A percentile compares a stretch with the other conserved stretches of the same genome.
Evolutionary conservation across 1,284 basidiomycete genomes (phyloP).

Genomic region (Cryptococcus maquisensis): DNA sequence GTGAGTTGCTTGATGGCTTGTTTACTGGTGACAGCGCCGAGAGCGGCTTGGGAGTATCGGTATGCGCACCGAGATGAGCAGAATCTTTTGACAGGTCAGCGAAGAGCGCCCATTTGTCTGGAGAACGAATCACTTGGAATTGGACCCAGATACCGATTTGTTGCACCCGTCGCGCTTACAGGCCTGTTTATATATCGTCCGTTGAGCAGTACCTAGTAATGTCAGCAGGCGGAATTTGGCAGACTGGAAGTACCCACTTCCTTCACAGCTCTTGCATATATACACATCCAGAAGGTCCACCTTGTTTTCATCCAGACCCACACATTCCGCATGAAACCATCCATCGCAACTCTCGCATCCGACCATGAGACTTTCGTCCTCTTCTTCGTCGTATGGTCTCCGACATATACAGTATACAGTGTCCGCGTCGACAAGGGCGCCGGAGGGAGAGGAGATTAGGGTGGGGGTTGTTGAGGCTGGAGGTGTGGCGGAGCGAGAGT

Average conservation of each 20-base stretch:
- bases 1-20: conserved; percentile 25
- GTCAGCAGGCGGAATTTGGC: not conserved
- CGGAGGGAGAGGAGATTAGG: conserved; percentile 3
- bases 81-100: conserved; percentile 23
- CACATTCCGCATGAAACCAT: conserved; percentile 45
- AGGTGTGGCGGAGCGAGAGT: not conserved
- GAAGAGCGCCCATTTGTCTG: not conserved
- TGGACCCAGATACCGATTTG: conserved; percentile 20
- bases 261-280: conserved; percentile 42
- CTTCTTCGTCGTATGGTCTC: conserved; percentile 33
- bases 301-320: conserved; percentile 33
- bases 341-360: conserved; percentile 47
- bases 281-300: conserved; percentile 40
- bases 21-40: conserved; percentile 28
- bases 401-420: conserved; percentile 39
- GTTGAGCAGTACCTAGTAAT: conserved; percentile 23
- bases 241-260: conserved; percentile 18
- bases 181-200: conserved; percentile 32
- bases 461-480: not conserved
- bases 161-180: conserved; percentile 41
- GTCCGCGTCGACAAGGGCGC: conserved; percentile 15
- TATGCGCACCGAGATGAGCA: conserved; percentile 40
- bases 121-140: conserved; percentile 37
- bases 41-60: conserved; percentile 24
- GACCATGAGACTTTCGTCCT: conserved; percentile 36